These are phyloP conservation scores for Globisporangium emineosum DNA, from an alignment of 352 stramenopile species.

Conservation along the genomic window DNA sequence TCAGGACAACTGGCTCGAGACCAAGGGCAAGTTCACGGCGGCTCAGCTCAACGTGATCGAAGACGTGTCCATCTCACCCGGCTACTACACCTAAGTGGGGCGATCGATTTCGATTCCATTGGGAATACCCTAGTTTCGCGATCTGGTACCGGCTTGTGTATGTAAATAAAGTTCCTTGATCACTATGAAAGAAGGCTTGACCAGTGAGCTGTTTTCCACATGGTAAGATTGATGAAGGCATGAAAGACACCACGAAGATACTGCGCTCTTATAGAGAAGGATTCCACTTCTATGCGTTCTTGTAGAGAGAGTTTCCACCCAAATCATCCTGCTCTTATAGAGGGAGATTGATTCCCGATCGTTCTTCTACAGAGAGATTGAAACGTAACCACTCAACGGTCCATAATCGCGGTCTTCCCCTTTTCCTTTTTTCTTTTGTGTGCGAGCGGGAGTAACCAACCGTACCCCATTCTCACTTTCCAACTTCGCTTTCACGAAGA, in stretches of 20 bases:
- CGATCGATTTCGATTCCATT: not conserved
- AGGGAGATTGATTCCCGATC: constrained; percentile 16
- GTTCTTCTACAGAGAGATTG: constrained; percentile 24
- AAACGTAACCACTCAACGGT: constrained; percentile 22
- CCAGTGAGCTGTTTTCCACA: not conserved
- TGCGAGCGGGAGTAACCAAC: constrained; percentile 1
- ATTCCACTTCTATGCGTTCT: not conserved
- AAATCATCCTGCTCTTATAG: constrained; percentile 17
- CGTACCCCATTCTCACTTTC: constrained; percentile 7
- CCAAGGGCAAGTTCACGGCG: constrained; percentile 53
- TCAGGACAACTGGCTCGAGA: constrained; percentile 82
- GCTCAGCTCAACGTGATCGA: constrained; percentile 72
- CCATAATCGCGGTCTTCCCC: not conserved
- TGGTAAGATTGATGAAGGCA: not conserved
- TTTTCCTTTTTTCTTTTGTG: not conserved
- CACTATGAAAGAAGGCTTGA: not conserved
- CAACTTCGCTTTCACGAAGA: constrained; percentile 5
- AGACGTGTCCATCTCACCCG: constrained; percentile 71
- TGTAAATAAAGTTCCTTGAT: not conserved
- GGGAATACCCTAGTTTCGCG: not conserved
- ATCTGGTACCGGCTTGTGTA: not conserved
- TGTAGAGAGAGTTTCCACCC: not conserved
- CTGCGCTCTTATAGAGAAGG: not conserved
- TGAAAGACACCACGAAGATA: not conserved
- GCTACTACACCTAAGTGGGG: constrained; percentile 55